Evolutionary conservation across 2,329 filamentous ascomycete genomes (phyloP), one percentile per base, ranked within the genome.

Genomic region (Periconia sp.): DNA sequence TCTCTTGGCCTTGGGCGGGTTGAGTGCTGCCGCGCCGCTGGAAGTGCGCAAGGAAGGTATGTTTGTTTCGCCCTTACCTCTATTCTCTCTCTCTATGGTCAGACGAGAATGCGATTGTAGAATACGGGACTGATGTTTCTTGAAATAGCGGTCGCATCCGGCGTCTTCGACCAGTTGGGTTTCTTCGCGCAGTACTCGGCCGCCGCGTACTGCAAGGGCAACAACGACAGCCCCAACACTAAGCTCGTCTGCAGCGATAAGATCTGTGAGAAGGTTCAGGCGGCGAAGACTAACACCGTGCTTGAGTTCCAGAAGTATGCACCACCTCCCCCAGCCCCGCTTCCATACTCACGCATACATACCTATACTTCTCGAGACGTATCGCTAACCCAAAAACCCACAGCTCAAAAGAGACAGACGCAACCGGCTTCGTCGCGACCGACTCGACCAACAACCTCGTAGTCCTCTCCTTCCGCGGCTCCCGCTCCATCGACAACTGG

Each of bases 401-500:
- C 41, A 70, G 70, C 61, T 65, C 69, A 27, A 41, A 68, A 47
- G 65, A 62, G 33, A 74, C 76, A 2, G 77, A 81, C 53, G 69
- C 76, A 1, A 76, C 78, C 0, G 79, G 79, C 19, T 81, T 77
- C 66, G 64, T 81, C 1, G 78, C 77, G 9, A 69, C 68, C 20
- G 79, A 81, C 62, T 59, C 64, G 7, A 79, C 78, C 27, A 78
- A 79, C 59, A 53, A 69, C 50, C 75, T 83, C 53, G 84, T 89
- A 54, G 81, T 89, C 45, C 67, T 87, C 41, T 77, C 83, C 31
- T 78, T 86, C 72, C 81, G 85, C 41, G 87, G 87, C 59, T 83
- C 81, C 47, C 70, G 72, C 54, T 83, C 81, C 42, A 61, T 86
- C 55, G 79, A 79, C 48, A 89, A 89, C 77, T 88, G 80, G 79